Evolutionary conservation across 345 rosid genomes (phyloP).

Genomic region (Stellera chamaejasme): DNA sequence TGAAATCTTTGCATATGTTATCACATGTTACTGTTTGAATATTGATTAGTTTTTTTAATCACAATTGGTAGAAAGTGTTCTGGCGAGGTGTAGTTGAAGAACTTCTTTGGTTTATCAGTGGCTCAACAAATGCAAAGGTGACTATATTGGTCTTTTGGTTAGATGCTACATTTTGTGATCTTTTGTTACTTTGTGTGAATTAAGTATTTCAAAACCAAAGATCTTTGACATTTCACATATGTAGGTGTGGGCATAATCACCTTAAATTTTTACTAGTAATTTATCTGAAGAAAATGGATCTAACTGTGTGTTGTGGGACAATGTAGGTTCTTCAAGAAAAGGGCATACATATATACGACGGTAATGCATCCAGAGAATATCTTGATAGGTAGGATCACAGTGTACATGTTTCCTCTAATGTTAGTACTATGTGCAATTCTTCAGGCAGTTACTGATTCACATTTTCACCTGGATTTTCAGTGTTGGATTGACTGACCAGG

Average conservation of each 20-base stretch:
- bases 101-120: constrained; percentile 96
- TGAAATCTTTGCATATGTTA: no score
- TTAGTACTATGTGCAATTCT: not conserved
- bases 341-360: constrained; percentile 92
- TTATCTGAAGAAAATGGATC: no score
- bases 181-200: no score
- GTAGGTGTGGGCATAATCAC: no score
- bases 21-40: no score
- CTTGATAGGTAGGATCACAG: constrained; percentile 51
- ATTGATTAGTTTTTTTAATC: not conserved
- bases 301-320: constrained; percentile 6
- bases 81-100: constrained; percentile 99
- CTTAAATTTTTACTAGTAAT: no score
- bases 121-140: constrained; percentile 95
- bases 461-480: constrained; percentile 21
- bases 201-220: no score
- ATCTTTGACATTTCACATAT: no score
- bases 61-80: constrained; percentile 64
- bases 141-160: not conserved
- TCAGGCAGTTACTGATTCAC: constrained; percentile 2
- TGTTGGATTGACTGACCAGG: constrained; percentile 69
- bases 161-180: not conserved
- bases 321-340: constrained; percentile 87
- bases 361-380: constrained; percentile 88
- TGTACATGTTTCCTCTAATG: not conserved